phyloP scores from a whole-genome alignment of 208 protist genomes.

The Blastocrithidia nonstop region DNA sequence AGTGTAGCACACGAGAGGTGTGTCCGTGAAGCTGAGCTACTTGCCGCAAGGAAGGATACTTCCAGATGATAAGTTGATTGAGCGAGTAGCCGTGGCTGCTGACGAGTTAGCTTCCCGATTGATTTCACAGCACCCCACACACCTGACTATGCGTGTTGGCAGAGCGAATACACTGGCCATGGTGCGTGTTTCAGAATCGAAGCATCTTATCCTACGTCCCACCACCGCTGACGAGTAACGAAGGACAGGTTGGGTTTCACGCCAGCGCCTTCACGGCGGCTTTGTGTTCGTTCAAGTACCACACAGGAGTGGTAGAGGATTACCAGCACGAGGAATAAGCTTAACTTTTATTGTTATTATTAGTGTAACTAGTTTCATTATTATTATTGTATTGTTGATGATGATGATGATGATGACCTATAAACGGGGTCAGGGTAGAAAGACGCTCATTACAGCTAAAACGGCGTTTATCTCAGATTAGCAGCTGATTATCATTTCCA shows the following conservation, averaged over 20 bases:
- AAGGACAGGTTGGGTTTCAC: slow-evolving; percentile 93
- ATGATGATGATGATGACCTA: not conserved
- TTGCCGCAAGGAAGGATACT: slow-evolving; percentile 95
- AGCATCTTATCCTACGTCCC: slow-evolving; percentile 96
- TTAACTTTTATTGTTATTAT: slow-evolving; percentile 3
- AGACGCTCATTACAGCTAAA: slow-evolving; percentile 5
- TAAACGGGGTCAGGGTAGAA: not conserved
- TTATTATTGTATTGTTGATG: not conserved
- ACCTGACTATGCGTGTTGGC: slow-evolving; percentile 96
- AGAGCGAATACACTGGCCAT: slow-evolving; percentile 84
- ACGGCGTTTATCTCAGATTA: slow-evolving; percentile 88
- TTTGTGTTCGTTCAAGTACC: slow-evolving; percentile 85
- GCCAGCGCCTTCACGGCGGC: slow-evolving; percentile 98
- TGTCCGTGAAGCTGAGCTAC: slow-evolving; percentile 96
- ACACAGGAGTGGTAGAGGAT: no score
- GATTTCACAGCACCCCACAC: slow-evolving; percentile 94
- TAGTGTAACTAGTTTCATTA: not conserved
- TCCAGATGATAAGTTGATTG: slow-evolving; percentile 98
- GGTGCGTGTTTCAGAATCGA: slow-evolving; percentile 96
- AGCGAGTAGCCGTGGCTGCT: slow-evolving; percentile 96
- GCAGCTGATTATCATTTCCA: slow-evolving; percentile 96
- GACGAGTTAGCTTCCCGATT: slow-evolving; percentile 92
- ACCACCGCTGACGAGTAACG: slow-evolving; percentile 94
- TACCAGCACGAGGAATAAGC: slow-evolving; percentile 9
- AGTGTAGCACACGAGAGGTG: slow-evolving; percentile 95